Conservation (phyloP, 2,329 filamentous ascomycete species). For the Trichophyton rubrum region DNA sequence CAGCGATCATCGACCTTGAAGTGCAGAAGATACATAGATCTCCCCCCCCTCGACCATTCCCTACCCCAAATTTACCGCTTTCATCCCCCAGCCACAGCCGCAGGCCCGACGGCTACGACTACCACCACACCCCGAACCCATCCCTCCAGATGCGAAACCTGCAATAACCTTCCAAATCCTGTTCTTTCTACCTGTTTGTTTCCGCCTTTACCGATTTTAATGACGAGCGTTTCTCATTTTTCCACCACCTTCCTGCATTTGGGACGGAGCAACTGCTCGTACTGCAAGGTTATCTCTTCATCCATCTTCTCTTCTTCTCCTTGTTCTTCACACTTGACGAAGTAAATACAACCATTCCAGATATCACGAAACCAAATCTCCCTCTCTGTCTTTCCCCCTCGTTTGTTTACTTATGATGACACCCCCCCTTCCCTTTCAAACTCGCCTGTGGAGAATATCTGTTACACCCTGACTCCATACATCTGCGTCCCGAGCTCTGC, state of each 20-base stretch:
- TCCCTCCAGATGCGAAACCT: not conserved
- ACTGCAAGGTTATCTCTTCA: slow-evolving; percentile 1
- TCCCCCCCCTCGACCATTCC: not conserved
- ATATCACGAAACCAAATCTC: not conserved
- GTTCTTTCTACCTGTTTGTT: not conserved
- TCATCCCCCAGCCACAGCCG: too few relatives aligned
- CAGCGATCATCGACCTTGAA: not conserved
- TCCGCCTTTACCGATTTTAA: slow-evolving; percentile 4
- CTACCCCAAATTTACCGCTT: not conserved
- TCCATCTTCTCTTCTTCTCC: not conserved
- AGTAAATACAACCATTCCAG: not conserved
- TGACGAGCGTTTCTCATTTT: slow-evolving; percentile 4
- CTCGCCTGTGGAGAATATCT: not conserved
- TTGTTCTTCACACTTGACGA: not conserved
- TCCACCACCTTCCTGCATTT: slow-evolving; percentile 1
- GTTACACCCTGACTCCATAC: not conserved
- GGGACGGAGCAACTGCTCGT: slow-evolving; percentile 5
- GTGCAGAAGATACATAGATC: slow-evolving; percentile 2
- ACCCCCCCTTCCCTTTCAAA: not conserved
- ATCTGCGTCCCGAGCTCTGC: not conserved
- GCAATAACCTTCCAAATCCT: not conserved
- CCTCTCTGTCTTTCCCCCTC: not conserved
- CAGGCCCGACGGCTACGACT: not conserved
- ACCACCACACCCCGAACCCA: not conserved
- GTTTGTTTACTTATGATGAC: not conserved